Conservation (phyloP, 495 filamentous ascomycete species). For the Collariella sp. region DNA sequence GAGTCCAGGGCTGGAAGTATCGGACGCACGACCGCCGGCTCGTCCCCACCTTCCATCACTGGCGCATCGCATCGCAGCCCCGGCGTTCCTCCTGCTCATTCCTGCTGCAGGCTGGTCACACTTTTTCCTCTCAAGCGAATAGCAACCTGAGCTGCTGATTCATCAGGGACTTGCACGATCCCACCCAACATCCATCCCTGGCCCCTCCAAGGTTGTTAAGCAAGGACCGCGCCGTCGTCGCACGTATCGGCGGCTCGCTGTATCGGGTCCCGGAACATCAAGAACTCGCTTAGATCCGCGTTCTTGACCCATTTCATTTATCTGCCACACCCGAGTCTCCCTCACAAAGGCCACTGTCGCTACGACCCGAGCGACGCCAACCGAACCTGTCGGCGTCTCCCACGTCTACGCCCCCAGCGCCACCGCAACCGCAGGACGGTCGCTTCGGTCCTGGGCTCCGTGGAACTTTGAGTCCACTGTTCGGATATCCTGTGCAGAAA, state of each 20-base stretch:
- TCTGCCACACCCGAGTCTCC: conserved; percentile 14
- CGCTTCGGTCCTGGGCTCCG: not conserved
- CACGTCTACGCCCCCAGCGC: not conserved
- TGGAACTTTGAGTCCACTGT: not conserved
- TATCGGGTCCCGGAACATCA: not conserved
- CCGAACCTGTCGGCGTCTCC: not conserved
- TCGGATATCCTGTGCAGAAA: not conserved
- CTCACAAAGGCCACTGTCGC: not conserved
- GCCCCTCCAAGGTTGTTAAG: not conserved
- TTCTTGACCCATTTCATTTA: conserved; percentile 16
- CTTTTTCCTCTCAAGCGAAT: conserved; percentile 7
- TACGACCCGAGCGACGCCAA: not conserved
- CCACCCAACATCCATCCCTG: not conserved
- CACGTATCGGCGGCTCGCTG: conserved; percentile 9
- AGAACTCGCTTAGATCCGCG: conserved; percentile 7
- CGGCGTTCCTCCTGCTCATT: not conserved
- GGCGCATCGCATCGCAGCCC: conserved; percentile 22
- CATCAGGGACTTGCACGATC: conserved; percentile 17
- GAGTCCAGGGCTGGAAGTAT: conserved; percentile 14
- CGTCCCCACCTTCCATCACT: conserved; percentile 16
- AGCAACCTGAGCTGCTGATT: conserved; percentile 14
- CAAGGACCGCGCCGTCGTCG: not conserved
- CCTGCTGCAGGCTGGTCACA: conserved; percentile 30
- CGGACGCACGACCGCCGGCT: conserved; percentile 19
- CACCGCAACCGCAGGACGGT: not conserved